These are phyloP conservation scores for Leccinum pallidistipes DNA, from an alignment of 1,284 basidiomycete species.

Conservation along the genomic window DNA sequence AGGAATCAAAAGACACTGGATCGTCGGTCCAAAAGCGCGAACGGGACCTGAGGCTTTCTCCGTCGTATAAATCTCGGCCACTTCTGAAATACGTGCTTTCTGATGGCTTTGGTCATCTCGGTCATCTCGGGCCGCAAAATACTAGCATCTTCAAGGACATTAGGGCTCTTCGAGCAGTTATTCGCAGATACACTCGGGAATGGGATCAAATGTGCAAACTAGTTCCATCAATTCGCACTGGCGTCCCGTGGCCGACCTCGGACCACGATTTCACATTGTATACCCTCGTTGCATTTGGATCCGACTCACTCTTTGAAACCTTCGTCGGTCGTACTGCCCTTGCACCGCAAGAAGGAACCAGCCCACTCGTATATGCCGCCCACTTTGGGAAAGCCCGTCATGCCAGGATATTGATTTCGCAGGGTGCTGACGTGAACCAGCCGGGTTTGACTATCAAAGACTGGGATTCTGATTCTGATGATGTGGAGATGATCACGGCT, in stretches of 20 bases:
- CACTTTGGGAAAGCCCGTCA: not conserved
- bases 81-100: conserved; percentile 10
- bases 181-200: not conserved
- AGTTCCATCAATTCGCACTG: not conserved
- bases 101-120: conserved; percentile 7
- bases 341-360: not conserved
- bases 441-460: not conserved
- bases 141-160: conserved; percentile 1
- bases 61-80: not conserved
- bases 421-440: not conserved
- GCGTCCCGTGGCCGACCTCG: not conserved
- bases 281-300: not conserved
- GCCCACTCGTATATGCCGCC: not conserved
- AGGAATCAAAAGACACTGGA: not conserved
- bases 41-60: not conserved
- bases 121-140: not conserved
- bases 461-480: not conserved
- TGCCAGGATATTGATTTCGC: not conserved
- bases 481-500: not conserved
- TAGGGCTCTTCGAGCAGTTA: not conserved
- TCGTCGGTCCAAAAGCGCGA: not conserved
- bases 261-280: not conserved
- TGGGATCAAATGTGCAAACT: conserved; percentile 2
- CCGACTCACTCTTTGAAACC: not conserved
- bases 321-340: not conserved